Evolutionary conservation across 2,329 filamentous ascomycete species (phyloP).

Genomic region (Paecilomyces fulvus): DNA sequence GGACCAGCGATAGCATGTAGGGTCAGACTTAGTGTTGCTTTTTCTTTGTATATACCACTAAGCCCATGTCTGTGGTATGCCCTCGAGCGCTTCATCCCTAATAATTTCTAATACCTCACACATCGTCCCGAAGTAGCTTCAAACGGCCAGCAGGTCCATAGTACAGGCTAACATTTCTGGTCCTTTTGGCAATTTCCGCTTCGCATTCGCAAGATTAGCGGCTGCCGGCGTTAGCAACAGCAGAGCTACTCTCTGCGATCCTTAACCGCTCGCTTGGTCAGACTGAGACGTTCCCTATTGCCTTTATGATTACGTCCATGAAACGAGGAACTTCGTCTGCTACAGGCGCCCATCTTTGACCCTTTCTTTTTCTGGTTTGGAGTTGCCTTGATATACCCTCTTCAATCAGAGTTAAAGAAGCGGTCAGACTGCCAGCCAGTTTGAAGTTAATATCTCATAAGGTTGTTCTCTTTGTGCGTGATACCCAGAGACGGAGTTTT

Average conservation of each 20-base stretch:
- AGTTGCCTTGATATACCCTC: background rate
- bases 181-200: background rate
- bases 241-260: background rate
- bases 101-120: background rate
- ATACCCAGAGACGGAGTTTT: background rate
- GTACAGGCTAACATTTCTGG: background rate
- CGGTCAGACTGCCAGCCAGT: background rate
- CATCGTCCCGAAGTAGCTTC: background rate
- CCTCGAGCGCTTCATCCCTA: background rate
- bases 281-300: background rate
- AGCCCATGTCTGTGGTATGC: background rate
- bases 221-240: background rate
- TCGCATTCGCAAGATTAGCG: background rate
- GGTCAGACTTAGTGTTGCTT: background rate
- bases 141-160: background rate
- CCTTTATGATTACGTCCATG: conserved; percentile 12
- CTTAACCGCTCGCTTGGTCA: background rate
- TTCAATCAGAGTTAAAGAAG: background rate
- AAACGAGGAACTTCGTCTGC: background rate
- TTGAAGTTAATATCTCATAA: background rate
- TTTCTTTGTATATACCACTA: background rate
- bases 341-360: background rate
- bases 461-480: background rate
- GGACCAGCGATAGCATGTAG: background rate
- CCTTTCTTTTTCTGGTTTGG: background rate